Conservation (phyloP, 177 flowering plant species). For the Vitis hybrid region DNA sequence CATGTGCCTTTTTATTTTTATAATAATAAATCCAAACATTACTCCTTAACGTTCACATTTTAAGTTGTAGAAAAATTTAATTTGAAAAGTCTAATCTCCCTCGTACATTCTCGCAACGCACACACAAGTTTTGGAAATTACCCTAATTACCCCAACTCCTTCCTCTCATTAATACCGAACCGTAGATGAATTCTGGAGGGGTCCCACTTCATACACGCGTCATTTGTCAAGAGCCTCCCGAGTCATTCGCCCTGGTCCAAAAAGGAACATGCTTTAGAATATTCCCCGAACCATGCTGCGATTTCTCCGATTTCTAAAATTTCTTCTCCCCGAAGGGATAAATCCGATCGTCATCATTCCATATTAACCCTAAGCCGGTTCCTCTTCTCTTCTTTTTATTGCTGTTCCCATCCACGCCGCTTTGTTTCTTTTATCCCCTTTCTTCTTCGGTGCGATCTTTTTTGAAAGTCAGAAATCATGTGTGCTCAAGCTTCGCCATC, state of each 20-base stretch:
- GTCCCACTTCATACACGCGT: no score
- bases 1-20: no score
- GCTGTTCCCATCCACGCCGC: not conserved
- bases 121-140: no score
- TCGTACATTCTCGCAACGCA: no score
- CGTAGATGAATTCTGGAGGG: no score
- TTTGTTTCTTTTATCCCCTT: not conserved
- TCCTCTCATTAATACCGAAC: no score
- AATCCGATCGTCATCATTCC: not conserved
- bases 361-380: not conserved
- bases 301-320: not conserved
- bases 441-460: not conserved
- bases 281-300: not conserved
- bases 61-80: no score
- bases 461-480: no score
- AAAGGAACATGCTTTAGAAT: constrained; percentile 23
- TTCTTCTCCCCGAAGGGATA: not conserved
- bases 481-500: constrained; percentile 14
- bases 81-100: no score
- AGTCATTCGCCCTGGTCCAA: not conserved
- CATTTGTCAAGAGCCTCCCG: not conserved
- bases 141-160: no score
- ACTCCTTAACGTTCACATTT: no score
- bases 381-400: not conserved
- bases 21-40: no score